These are phyloP conservation scores for Tuber umbilicatum DNA, from an alignment of 495 filamentous ascomycete genomes.

Conservation along the genomic window DNA sequence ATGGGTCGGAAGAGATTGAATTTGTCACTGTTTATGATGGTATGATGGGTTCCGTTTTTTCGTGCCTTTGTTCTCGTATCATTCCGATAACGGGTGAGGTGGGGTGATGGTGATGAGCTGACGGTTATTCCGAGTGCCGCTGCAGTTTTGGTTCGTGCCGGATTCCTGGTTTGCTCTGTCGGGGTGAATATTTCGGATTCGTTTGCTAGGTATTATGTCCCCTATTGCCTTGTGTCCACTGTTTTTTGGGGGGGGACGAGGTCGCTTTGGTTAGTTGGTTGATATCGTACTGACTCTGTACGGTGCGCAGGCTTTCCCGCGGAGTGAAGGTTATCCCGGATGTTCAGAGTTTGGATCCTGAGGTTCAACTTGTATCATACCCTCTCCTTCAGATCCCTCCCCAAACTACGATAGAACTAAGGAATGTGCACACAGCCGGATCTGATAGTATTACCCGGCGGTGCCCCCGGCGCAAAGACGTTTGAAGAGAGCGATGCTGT, in stretches of 20 bases:
- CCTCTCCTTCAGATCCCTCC: background rate
- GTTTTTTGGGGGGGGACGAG: background rate
- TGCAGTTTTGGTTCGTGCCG: conserved; percentile 29
- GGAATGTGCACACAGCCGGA: conserved; percentile 7
- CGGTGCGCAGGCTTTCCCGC: conserved; percentile 15
- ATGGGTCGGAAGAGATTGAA: conserved; percentile 36
- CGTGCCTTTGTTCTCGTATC: background rate
- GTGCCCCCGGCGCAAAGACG: conserved; percentile 28
- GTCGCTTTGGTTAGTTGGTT: too few relatives aligned
- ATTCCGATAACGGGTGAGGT: background rate
- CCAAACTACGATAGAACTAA: background rate
- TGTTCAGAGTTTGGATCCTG: conserved; percentile 9
- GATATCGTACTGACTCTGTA: background rate
- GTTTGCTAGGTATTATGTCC: background rate
- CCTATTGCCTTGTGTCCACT: background rate
- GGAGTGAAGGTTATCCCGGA: conserved; percentile 31
- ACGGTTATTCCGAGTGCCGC: background rate
- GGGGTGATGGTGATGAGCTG: background rate
- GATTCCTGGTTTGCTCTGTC: conserved; percentile 20
- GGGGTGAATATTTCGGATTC: conserved; percentile 16
- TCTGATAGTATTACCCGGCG: conserved; percentile 29
- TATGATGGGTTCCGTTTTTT: conserved; percentile 1
- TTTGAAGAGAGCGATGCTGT: conserved; percentile 23
- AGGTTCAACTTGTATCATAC: background rate
- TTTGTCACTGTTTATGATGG: conserved; percentile 34